phyloP scores from a whole-genome alignment of 139 green algal species.

The Coelastrella sp. region DNA sequence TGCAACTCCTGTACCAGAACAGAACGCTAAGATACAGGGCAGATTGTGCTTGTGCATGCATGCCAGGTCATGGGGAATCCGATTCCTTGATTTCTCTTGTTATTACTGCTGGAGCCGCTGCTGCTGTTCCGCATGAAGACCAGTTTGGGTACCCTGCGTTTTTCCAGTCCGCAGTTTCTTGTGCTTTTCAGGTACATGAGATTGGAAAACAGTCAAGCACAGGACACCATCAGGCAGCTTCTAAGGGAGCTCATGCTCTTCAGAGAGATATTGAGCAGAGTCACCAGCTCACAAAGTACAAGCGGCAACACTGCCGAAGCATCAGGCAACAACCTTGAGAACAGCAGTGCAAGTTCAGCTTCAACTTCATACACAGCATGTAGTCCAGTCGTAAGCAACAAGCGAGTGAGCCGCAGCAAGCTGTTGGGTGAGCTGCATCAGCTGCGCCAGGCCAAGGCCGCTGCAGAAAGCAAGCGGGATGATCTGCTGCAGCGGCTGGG shows the following conservation, averaged over 20 bases:
- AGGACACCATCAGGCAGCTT: slow-evolving; percentile 44
- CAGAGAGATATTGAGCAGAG: slow-evolving; percentile 1
- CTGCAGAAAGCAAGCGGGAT: not conserved
- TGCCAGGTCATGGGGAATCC: too few relatives aligned
- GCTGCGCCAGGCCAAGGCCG: slow-evolving; percentile 24
- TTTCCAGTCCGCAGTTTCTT: not conserved
- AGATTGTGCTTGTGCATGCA: too few relatives aligned
- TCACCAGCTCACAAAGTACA: not conserved
- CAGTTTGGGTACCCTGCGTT: too few relatives aligned
- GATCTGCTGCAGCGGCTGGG: slow-evolving; percentile 35
- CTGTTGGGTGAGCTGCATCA: slow-evolving; percentile 39
- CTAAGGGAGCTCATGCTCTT: slow-evolving; percentile 40
- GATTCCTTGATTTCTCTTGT: too few relatives aligned
- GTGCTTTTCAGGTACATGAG: slow-evolving; percentile 22
- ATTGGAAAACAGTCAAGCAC: not conserved
- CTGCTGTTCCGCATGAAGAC: too few relatives aligned
- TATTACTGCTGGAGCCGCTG: too few relatives aligned
- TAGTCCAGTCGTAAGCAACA: not conserved
- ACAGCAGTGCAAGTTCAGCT: not conserved
- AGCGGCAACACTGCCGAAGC: not conserved
- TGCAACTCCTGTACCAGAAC: too few relatives aligned
- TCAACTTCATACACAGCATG: not conserved
- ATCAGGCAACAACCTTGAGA: not conserved
- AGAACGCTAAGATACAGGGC: too few relatives aligned
- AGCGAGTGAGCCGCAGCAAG: slow-evolving; percentile 29